Base-by-base conservation (phyloP, 345 rosid genomes). In the Cardamine occulta region DNA sequence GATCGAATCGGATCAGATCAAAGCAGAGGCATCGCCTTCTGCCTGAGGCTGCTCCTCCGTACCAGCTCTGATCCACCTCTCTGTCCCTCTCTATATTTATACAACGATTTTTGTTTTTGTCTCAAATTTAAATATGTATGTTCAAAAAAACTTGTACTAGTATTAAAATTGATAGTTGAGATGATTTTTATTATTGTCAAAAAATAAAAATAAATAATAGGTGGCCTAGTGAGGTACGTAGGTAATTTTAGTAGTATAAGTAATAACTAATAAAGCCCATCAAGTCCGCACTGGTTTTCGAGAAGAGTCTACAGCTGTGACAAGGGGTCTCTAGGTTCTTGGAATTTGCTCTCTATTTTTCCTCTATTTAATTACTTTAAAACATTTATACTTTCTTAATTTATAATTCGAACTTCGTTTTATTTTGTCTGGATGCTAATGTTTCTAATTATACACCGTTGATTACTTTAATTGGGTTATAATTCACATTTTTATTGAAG, bases 1-100 rank as follows among this genome's bases (percentile, higher is more conserved):
- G 53, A 68, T 49, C 61, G 72, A 67, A 75, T 75, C 79, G 51
- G 74, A 74, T 74, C 53, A 56, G 78, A 75, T 75, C 52, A 55
- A 49, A 58, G 44, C 68, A 75, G 61, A 5, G 35, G 68, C 66
- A 42, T 74, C 78, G 59, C 69, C 72, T 74, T 63, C 72, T 66
- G 72, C 79, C 67, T 74, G 67, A 67, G 62, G 37, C 74, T 60
- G 53, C 56, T 45, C 48, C 48, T 68, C 70, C 65, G 80, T 76
- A 76, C 80, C 24, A 68, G 15, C 24, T 48, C 79, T 74, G 67
- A 47, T 66, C 67, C 61, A 66, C 79, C 74, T 74, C 73, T 60
- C 73, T 66, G 67, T 66, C 73, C 19, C 55, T 68, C 66, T 29
- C 18, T 60, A 15, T 63, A 1, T 63, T 1, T 45, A 35, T 24